A percentile compares a stretch with the other conserved stretches of the same genome.
These are phyloP conservation scores for Fusarium siculi DNA, from an alignment of 2,329 filamentous ascomycete species.

Conservation along the genomic window DNA sequence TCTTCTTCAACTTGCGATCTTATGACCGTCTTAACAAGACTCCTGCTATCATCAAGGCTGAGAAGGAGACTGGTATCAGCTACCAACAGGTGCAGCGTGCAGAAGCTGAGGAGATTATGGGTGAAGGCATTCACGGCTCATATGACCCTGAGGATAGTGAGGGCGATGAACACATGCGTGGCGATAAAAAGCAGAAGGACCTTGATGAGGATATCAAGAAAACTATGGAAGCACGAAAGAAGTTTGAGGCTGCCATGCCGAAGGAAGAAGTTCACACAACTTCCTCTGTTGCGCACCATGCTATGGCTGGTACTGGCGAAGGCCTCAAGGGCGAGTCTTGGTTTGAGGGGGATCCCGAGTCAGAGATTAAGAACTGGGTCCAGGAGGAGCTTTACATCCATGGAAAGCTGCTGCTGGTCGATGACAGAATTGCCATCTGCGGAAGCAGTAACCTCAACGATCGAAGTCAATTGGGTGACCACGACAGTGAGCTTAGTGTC, in stretches of 20 bases:
- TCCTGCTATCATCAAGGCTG: slow-evolving; percentile 75
- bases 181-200: slow-evolving; percentile 49
- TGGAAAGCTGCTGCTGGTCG: slow-evolving; percentile 87
- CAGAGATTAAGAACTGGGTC: slow-evolving; percentile 88
- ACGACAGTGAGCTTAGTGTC: slow-evolving; percentile 91
- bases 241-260: slow-evolving; percentile 62
- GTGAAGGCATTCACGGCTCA: slow-evolving; percentile 73
- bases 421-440: slow-evolving; percentile 86
- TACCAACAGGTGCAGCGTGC: slow-evolving; percentile 90
- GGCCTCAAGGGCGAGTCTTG: slow-evolving; percentile 76
- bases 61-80: slow-evolving; percentile 82
- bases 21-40: slow-evolving; percentile 94
- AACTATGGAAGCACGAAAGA: slow-evolving; percentile 59
- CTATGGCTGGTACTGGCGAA: slow-evolving; percentile 72
- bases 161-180: slow-evolving; percentile 61
- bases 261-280: slow-evolving; percentile 53
- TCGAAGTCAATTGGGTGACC: slow-evolving; percentile 84
- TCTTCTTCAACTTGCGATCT: slow-evolving; percentile 91
- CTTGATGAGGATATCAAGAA: slow-evolving; percentile 50
- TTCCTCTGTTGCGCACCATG: slow-evolving; percentile 74
- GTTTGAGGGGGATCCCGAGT: slow-evolving; percentile 76
- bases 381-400: slow-evolving; percentile 98
- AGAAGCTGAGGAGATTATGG: slow-evolving; percentile 89
- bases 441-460: slow-evolving; percentile 94
- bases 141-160: slow-evolving; percentile 56